Percentiles rank a stretch among this genome's conserved stretches.
These are phyloP conservation scores for Cardamine occulta DNA, from an alignment of 345 rosid genomes.

Conservation along the genomic window DNA sequence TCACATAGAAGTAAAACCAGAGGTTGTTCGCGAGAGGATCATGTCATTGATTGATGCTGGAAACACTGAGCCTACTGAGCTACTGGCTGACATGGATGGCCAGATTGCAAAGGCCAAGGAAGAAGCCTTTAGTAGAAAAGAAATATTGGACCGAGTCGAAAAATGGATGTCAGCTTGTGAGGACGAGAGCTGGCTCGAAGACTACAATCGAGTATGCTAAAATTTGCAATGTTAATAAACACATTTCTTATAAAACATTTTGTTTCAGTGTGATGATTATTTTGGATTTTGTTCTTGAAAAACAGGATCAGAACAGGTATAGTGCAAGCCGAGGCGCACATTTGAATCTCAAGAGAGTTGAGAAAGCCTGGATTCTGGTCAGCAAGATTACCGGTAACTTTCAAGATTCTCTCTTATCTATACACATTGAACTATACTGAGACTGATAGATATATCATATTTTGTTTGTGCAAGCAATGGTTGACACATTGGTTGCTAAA, in stretches of 20 bases:
- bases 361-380: conserved; percentile 85
- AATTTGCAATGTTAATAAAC: not conserved
- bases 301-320: conserved; percentile 96
- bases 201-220: conserved; percentile 72
- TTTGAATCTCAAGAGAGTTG: conserved; percentile 97
- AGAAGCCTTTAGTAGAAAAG: conserved; percentile 89
- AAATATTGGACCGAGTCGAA: conserved; percentile 92
- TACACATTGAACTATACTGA: not conserved
- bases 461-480: conserved; percentile 59
- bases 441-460: conserved; percentile 14
- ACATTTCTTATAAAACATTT: not conserved
- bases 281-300: conserved; percentile 31
- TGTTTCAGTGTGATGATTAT: not conserved
- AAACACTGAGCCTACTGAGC: conserved; percentile 80
- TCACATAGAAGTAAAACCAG: conserved; percentile 79
- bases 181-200: conserved; percentile 99
- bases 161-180: conserved; percentile 99
- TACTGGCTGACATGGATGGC: conserved; percentile 88
- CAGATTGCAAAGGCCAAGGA: conserved; percentile 86
- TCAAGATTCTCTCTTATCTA: not conserved
- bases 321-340: conserved; percentile 97
- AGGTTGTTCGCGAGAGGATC: conserved; percentile 80
- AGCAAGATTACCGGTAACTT: conserved; percentile 86
- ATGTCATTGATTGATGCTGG: conserved; percentile 83
- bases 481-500: conserved; percentile 84